Base-by-base conservation (phyloP, 768 basidiomycete species). In the Lentinula guzmanii region DNA sequence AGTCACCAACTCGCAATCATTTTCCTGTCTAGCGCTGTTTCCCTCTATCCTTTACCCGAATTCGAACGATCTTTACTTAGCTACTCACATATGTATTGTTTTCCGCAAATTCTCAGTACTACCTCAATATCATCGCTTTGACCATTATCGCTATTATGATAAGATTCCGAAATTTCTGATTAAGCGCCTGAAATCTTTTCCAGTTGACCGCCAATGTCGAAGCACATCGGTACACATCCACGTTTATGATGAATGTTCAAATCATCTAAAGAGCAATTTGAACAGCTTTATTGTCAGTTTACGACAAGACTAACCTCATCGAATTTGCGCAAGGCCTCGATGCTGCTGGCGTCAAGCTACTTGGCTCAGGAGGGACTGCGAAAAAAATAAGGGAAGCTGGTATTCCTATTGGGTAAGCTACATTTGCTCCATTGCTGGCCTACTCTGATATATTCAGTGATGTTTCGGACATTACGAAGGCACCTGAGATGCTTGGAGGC, bases 401-500 rank as follows among this genome's bases (percentile, higher is more conserved):
- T 8, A 85, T 98, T 64, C 79, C 86, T 37, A 95, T 98, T 67
- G 86, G 93, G 96, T 93, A 70, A 65, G 92, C 82, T 28, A 9
- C 8, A n/a, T 4, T 61, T 61, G 56, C 58, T 21, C n/a, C 7
- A 56, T 11, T 46, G 2, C 28, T 11, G 11, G 31, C 63, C 58
- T 34, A 15, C 46, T 56, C 35, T 51, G 24, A 48, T 21, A 45
- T 34, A 33, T 6, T 58, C 66, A 99, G 97, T 65, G 97, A 99
- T 83, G 95, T 99, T 59, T 92, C 96, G 4, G 90, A 93, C 70
- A 90, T 98, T 75, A 98, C 97, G 53, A 96, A 95, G 69, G 95
- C 95, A 0, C 96, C 97, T 4, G 97, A 99, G 75, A 98, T 99
- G 95, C 83, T 99, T 3, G 96, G 97, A 58, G 97, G 97, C 28